These are phyloP conservation scores for Saccharomyces hybrid DNA, from an alignment of 1,139 yeast species.

Conservation along the genomic window DNA sequence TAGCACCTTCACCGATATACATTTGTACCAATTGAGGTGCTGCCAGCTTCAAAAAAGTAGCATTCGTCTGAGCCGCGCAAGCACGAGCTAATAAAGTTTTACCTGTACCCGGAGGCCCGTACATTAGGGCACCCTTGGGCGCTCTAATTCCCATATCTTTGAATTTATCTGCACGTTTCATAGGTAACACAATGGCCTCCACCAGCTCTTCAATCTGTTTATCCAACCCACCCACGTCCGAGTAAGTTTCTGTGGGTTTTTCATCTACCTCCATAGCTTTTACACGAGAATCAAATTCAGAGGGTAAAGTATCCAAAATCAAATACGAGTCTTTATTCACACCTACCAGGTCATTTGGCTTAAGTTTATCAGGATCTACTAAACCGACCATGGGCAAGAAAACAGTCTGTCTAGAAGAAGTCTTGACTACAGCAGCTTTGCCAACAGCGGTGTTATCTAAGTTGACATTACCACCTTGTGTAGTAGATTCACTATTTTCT, in stretches of 20 bases:
- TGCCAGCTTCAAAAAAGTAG: conserved; percentile 92
- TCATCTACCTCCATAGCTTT: conserved; percentile 99
- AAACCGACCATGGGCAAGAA: conserved; percentile 92
- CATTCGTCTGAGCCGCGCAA: conserved; percentile 99
- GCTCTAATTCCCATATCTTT: conserved; percentile 83
- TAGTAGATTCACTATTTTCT: conserved; percentile 43
- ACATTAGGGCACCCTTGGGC: conserved; percentile 97
- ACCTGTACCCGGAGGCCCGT: conserved; percentile 99
- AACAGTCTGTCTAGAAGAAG: conserved; percentile 95
- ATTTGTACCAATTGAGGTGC: conserved; percentile 98
- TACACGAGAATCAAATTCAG: conserved; percentile 94
- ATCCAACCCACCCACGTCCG: conserved; percentile 96
- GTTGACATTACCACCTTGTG: conserved; percentile 94
- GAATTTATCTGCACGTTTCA: conserved; percentile 97
- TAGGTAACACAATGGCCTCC: conserved; percentile 96
- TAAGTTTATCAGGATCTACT: conserved; percentile 78
- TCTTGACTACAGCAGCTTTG: conserved; percentile 96
- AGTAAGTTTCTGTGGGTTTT: conserved; percentile 92
- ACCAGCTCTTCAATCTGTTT: conserved; percentile 96
- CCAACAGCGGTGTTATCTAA: conserved; percentile 87
- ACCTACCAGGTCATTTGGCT: conserved; percentile 95
- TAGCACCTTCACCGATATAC: conserved; percentile 99
- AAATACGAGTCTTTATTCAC: conserved; percentile 95
- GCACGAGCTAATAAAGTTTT: conserved; percentile 95
- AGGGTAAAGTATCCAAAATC: conserved; percentile 88